These are phyloP conservation scores for Phytophthora pistaciae DNA, from an alignment of 352 stramenopile genomes.

Conservation along the genomic window DNA sequence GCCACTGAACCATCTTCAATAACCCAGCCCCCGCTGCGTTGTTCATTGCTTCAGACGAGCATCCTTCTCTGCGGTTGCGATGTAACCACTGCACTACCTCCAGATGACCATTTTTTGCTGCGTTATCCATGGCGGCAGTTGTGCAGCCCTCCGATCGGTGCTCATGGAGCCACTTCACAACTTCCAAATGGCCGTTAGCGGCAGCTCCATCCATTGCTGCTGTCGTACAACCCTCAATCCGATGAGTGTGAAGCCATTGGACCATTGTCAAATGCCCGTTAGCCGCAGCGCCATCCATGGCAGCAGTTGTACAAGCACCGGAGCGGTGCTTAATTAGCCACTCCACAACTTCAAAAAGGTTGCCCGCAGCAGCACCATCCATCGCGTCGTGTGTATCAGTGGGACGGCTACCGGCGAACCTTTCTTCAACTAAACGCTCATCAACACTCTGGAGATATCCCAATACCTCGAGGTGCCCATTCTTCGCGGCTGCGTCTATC, in stretches of 20 bases:
- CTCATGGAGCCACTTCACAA: conserved; percentile 35
- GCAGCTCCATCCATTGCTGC: conserved; percentile 30
- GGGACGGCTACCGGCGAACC: conserved; percentile 11
- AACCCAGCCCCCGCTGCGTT: conserved; percentile 25
- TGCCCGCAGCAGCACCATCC: conserved; percentile 32
- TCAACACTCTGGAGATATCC: conserved; percentile 32
- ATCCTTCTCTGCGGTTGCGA: conserved; percentile 35
- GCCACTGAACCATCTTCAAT: conserved; percentile 35
- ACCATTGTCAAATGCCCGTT: conserved; percentile 39
- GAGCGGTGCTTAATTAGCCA: conserved; percentile 35
- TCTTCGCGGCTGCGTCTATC: conserved; percentile 38
- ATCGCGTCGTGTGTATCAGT: conserved; percentile 35
- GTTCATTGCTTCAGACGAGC: conserved; percentile 32
- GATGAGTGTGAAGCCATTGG: conserved; percentile 34
- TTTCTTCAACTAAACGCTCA: conserved; percentile 12
- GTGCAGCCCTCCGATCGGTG: conserved; percentile 34
- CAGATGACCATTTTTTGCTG: conserved; percentile 19
- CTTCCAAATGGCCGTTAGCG: conserved; percentile 24
- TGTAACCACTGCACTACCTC: conserved; percentile 32
- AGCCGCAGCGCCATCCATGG: conserved; percentile 33
- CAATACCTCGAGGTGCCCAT: conserved; percentile 32
- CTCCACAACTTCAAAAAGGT: conserved; percentile 35
- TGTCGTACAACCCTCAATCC: conserved; percentile 25
- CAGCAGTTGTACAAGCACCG: conserved; percentile 23
- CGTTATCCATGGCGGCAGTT: conserved; percentile 32